Evolutionary conservation across 2,329 filamentous ascomycete species (phyloP), one percentile per base, ranked within the genome.

Genomic region (Colletotrichum chlorophyti): DNA sequence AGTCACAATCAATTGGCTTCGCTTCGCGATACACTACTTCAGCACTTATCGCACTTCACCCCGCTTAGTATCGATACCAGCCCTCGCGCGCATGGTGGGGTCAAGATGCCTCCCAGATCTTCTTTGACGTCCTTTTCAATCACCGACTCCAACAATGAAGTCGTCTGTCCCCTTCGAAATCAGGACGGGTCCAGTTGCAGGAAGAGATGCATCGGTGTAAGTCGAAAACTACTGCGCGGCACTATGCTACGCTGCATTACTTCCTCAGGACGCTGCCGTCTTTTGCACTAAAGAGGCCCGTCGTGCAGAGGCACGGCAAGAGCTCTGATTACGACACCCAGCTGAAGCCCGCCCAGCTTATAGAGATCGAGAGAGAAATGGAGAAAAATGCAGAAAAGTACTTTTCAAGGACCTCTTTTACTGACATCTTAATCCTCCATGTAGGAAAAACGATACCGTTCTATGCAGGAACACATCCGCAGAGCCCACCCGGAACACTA

Each of bases 401-500:
- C n/a, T n/a, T n/a, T n/a, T n/a, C n/a, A n/a, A n/a, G n/a, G n/a
- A n/a, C n/a, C n/a, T n/a, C n/a, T n/a, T n/a, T n/a, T n/a, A n/a
- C n/a, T n/a, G n/a, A n/a, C n/a, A n/a, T n/a, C n/a, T 26, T 15
- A 37, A 49, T 47, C 41, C 65, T n/a, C n/a, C n/a, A n/a, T n/a
- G 74, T 76, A 96, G 92, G 92, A 96, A 80, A 96, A 96, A 78
- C 86, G 91, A 66, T 99, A 93, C 79, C 93, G 95, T 75, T 98
- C 94, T 63, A 98, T 99, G 92, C 95, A 98, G 78, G 95, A 99
- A 84, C 95, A 99, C 72, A 98, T 99, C 70, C 91, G 95, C 69
- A 89, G 95, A 75, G 94, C 95, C 66, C 95, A 99, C 74, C 94
- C 94, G 61, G 93, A 96, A 74, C 90, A 97, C 75, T 98, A 98